Conservation (phyloP, 2,329 filamentous ascomycete species). For the Thermomyces lanuginosus region DNA sequence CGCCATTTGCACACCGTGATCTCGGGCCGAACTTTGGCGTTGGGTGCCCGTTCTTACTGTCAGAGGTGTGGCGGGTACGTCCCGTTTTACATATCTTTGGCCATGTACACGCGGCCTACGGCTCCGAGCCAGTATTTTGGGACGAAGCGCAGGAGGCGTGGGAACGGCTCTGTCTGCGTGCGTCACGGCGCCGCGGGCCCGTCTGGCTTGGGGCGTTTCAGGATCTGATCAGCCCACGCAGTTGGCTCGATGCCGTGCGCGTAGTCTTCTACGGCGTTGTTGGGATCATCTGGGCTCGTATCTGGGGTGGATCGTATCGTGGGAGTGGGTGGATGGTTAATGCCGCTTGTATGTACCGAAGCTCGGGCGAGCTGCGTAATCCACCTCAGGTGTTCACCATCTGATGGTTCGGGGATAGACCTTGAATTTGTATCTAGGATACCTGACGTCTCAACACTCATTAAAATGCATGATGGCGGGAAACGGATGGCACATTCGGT, state of each 20-base stretch:
- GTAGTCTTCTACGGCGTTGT: slow-evolving; percentile 38
- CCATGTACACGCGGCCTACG: slow-evolving; percentile 64
- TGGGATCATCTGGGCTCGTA: slow-evolving; percentile 42
- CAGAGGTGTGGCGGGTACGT: slow-evolving; percentile 57
- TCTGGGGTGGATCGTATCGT: slow-evolving; percentile 39
- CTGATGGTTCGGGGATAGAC: slow-evolving; percentile 5
- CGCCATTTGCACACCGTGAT: slow-evolving; percentile 55
- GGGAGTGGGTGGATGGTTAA: slow-evolving; percentile 41
- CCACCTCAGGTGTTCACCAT: slow-evolving; percentile 23
- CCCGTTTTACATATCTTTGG: slow-evolving; percentile 70
- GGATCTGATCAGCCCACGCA: slow-evolving; percentile 20
- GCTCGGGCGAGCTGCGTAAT: slow-evolving; percentile 21
- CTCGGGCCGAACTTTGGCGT: slow-evolving; percentile 40
- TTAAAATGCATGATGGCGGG: not conserved
- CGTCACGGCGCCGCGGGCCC: slow-evolving; percentile 9
- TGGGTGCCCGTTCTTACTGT: slow-evolving; percentile 54
- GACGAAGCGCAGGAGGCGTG: slow-evolving; percentile 57
- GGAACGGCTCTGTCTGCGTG: slow-evolving; percentile 42
- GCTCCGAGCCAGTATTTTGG: slow-evolving; percentile 54
- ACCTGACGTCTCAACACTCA: slow-evolving; percentile 1
- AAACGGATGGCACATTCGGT: not conserved
- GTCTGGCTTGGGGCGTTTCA: slow-evolving; percentile 15
- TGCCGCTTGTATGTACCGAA: slow-evolving; percentile 34
- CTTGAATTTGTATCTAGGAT: slow-evolving; percentile 4
- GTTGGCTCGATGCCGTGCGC: slow-evolving; percentile 36